phyloP scores from a whole-genome alignment of 345 rosid species.

The Passiflora organensis region DNA sequence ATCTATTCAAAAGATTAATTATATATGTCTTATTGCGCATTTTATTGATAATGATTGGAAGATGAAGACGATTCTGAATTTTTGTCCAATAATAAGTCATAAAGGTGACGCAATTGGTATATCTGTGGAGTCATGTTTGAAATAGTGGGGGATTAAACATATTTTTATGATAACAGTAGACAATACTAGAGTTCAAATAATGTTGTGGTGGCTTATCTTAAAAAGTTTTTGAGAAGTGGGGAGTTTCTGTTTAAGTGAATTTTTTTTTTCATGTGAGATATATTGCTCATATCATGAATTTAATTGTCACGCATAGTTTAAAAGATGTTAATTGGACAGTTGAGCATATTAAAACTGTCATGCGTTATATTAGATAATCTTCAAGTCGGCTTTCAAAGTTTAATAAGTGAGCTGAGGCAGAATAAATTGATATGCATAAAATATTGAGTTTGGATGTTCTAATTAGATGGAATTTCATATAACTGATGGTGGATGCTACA shows the following conservation, averaged over 20 bases:
- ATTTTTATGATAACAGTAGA: slow-evolving; percentile 7
- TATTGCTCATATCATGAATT: slow-evolving; percentile 1
- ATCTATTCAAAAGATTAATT: background rate
- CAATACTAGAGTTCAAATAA: slow-evolving; percentile 8
- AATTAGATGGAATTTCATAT: slow-evolving; percentile 3
- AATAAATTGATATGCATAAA: background rate
- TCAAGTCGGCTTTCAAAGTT: background rate
- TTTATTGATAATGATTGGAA: slow-evolving; percentile 12
- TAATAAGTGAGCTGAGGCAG: background rate
- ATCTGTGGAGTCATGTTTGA: slow-evolving; percentile 1
- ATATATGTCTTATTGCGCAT: slow-evolving; percentile 3
- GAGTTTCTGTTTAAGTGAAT: background rate
- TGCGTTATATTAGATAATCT: background rate
- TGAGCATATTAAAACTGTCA: background rate
- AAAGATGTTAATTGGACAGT: background rate
- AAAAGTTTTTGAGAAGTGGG: background rate
- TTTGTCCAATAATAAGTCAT: background rate
- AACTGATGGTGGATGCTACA: background rate
- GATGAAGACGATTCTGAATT: background rate
- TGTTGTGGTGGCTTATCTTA: background rate
- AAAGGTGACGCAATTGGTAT: background rate
- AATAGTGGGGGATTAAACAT: background rate
- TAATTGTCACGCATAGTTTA: background rate
- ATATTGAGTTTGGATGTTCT: background rate
- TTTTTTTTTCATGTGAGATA: slow-evolving; percentile 1